These are phyloP conservation scores for Xylaria intraflava DNA, from an alignment of 495 filamentous ascomycete species.

Conservation along the genomic window DNA sequence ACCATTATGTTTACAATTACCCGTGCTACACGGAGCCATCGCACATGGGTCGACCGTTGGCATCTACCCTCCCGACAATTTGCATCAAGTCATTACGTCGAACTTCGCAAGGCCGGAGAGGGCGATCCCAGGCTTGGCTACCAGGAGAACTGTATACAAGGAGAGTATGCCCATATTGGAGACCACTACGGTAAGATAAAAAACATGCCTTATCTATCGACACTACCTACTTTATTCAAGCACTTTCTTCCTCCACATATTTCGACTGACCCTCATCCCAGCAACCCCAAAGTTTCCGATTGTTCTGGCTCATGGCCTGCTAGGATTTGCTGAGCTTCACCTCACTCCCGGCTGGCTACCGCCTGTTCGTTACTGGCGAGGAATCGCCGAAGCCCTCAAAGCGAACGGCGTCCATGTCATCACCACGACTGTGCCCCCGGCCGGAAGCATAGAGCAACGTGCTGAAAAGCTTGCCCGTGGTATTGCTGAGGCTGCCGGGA, in stretches of 20 bases:
- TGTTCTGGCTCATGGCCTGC: conserved; percentile 80
- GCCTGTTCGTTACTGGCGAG: conserved; percentile 83
- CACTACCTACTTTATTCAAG: background rate
- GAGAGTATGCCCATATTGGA: conserved; percentile 69
- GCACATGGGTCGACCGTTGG: background rate
- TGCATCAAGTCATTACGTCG: background rate
- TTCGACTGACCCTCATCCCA: background rate
- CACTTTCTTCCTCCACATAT: background rate
- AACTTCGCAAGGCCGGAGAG: conserved; percentile 12
- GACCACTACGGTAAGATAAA: conserved; percentile 56
- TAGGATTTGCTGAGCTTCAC: conserved; percentile 83
- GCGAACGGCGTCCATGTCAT: conserved; percentile 74
- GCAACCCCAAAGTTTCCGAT: conserved; percentile 59
- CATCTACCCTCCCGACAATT: conserved; percentile 1
- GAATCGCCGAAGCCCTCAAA: conserved; percentile 71
- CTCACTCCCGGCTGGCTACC: conserved; percentile 66
- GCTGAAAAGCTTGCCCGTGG: conserved; percentile 58
- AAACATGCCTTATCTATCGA: background rate
- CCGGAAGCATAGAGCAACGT: conserved; percentile 69
- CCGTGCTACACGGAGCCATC: background rate
- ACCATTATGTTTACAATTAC: background rate
- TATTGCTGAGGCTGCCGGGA: conserved; percentile 59
- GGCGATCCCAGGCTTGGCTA: conserved; percentile 55
- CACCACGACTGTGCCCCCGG: conserved; percentile 71
- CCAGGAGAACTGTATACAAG: conserved; percentile 61